Base-by-base conservation (phyloP, 75 land plant species). In the Pinus taeda region DNA sequence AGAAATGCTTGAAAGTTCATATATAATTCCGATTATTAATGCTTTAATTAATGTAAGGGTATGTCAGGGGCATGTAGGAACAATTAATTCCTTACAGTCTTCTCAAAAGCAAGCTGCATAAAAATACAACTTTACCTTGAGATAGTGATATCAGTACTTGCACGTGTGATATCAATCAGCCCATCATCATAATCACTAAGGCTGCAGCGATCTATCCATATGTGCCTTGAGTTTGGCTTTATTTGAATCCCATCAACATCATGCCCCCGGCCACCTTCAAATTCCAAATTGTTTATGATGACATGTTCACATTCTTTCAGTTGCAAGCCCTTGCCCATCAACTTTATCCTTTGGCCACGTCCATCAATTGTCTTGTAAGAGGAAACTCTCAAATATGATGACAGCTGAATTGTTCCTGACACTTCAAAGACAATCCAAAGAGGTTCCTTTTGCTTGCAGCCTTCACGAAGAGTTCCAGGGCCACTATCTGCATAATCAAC, bases 351-450 rank as follows among this genome's bases (percentile, higher is more conserved):
- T 76, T 97, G 99, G 45, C 99, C 99, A 15, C 99, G 89, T 18
- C 99, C 99, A 85, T 97, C 99, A 76, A 97, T 84, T 8, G 99
- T 97, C 77, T 97, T 97, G 77, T 89, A 89, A 1, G 98, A 94
- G 30, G 93, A 88, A 7, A 97, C 98, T 65, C 83, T 84, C 82
- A 93, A 72, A 77, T 76, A 78, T 17, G 93, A 84, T 15, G 79
- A 81, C 12, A 97, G 88, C 4, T 83, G 75, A 75, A 97, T 97
- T 14, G 86, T 91, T 65, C 98, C 98, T 24, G 99, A 95, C 30
- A 97, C 88, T 78, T 95, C 92, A 88, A 97, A 97, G 22, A 95
- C 87, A 67, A 97, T 92, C 99, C 99, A 97, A n/a, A 97, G 91
- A 2, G 99, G 99, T 62, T 91, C 88, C 36, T 88, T 92, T 59